These are phyloP conservation scores for Solanum paucissectum DNA, from an alignment of 257 asterid species.

Conservation along the genomic window DNA sequence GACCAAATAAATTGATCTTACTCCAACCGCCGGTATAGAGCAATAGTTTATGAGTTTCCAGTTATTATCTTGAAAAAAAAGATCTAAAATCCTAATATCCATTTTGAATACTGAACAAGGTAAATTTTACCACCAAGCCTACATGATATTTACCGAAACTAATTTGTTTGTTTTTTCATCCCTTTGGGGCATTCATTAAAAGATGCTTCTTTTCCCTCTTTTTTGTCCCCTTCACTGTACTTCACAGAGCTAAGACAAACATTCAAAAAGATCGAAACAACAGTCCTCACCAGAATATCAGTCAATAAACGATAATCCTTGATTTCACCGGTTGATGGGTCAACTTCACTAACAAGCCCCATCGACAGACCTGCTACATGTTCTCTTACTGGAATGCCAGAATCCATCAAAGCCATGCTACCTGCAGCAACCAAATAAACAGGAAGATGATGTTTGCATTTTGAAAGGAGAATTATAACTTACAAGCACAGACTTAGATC, in stretches of 20 bases:
- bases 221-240: neutral
- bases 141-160: neutral
- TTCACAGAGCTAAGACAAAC: neutral
- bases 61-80: neutral
- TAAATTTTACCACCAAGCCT: neutral
- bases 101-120: neutral
- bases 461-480: neutral
- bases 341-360: conserved; percentile 79
- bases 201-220: neutral
- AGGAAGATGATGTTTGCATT: neutral
- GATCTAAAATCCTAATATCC: neutral
- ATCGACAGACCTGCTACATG: conserved; percentile 92
- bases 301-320: conserved; percentile 73
- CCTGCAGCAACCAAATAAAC: conserved; percentile 34
- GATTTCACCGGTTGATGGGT: conserved; percentile 79
- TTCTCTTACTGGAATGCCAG: conserved; percentile 81
- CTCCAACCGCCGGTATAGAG: neutral
- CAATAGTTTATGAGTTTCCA: neutral
- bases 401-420: conserved; percentile 99
- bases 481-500: neutral
- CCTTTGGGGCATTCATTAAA: neutral
- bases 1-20: neutral
- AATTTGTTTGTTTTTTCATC: neutral
- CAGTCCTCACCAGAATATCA: conserved; percentile 68
- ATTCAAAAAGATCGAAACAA: neutral